phyloP scores from a whole-genome alignment of 805 yeast species.

The Candida gorgasii region DNA sequence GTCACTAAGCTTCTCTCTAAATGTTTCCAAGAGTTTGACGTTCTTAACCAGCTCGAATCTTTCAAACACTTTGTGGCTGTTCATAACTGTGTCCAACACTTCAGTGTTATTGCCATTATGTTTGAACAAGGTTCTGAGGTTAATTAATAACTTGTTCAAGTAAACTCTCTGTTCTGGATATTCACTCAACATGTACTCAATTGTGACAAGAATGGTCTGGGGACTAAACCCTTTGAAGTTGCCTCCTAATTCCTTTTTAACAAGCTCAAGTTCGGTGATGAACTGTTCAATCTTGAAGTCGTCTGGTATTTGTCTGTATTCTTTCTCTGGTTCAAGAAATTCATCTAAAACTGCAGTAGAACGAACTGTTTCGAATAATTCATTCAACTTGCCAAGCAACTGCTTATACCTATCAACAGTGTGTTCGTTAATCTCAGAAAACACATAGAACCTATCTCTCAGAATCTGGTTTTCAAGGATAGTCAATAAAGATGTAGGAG shows the following conservation, averaged over 20 bases:
- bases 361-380: not conserved
- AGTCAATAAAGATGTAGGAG: not conserved
- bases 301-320: constrained; percentile 33
- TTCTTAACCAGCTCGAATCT: constrained; percentile 29
- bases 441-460: too few species aligned
- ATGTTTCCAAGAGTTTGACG: not conserved
- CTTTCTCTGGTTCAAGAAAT: not conserved
- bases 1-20: not conserved
- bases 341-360: not conserved
- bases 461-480: not conserved
- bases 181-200: constrained; percentile 4
- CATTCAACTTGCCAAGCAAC: not conserved
- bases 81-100: constrained; percentile 56
- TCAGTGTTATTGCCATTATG: constrained; percentile 62
- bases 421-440: too few species aligned
- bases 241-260: constrained; percentile 17
- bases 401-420: too few species aligned
- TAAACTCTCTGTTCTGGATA: constrained; percentile 2
- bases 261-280: constrained; percentile 25
- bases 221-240: constrained; percentile 19
- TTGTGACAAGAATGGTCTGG: constrained; percentile 3
- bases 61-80: constrained; percentile 50
- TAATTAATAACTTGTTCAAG: constrained; percentile 11
- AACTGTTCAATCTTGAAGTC: constrained; percentile 34
- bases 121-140: constrained; percentile 40